phyloP scores from a whole-genome alignment of 441 rosid genomes.

The Brassica hybrid region DNA sequence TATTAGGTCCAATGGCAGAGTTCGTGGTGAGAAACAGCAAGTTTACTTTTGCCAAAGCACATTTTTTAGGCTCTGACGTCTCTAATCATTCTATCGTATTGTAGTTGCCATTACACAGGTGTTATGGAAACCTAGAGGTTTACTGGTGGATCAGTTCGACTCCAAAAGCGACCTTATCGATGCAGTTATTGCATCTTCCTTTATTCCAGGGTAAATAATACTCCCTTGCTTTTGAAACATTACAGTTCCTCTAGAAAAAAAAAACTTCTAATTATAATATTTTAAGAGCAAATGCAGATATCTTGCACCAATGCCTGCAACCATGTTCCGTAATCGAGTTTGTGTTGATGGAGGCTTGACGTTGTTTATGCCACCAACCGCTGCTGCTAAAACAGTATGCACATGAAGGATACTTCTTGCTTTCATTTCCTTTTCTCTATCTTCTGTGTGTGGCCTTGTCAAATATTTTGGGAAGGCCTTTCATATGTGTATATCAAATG shows the following conservation, averaged over 20 bases:
- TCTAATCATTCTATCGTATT: conserved; percentile 35
- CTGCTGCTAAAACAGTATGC: conserved; percentile 85
- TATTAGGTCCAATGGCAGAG: conserved; percentile 80
- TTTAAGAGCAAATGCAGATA: conserved; percentile 54
- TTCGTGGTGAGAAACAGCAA: conserved; percentile 67
- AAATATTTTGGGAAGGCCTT: no score
- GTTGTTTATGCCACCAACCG: conserved; percentile 93
- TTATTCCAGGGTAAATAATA: conserved; percentile 76
- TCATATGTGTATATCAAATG: background rate
- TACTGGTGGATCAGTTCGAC: conserved; percentile 91
- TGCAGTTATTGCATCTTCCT: conserved; percentile 87
- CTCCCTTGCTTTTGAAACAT: conserved; percentile 18
- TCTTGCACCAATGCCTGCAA: conserved; percentile 94
- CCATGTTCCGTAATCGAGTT: conserved; percentile 79
- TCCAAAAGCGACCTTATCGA: conserved; percentile 83
- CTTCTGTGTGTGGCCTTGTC: background rate
- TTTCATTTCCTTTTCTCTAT: conserved; percentile 2
- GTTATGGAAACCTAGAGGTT: conserved; percentile 84
- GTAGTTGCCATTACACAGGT: conserved; percentile 95
- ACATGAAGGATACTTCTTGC: conserved; percentile 18
- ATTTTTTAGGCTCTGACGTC: conserved; percentile 5
- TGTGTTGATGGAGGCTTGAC: conserved; percentile 97
- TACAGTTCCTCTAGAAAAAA: background rate
- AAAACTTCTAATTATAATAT: background rate
- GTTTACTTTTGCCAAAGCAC: background rate